Base-by-base conservation (phyloP, 148 eudicot species). In the Fagopyrum esculentum region DNA sequence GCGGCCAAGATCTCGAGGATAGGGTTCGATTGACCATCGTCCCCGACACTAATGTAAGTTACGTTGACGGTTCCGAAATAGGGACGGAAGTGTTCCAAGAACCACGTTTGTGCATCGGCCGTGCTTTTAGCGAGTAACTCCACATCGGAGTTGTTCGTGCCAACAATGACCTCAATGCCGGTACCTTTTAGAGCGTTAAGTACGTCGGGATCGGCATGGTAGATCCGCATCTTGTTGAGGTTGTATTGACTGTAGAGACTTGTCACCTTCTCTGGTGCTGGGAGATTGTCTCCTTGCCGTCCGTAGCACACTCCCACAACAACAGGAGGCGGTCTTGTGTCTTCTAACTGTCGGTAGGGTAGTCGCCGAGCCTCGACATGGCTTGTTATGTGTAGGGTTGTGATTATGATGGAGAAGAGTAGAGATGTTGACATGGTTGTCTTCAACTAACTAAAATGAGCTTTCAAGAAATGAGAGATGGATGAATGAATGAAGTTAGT, bases 181-280 rank as follows among this genome's bases (percentile, higher is more conserved):
- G 86, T 82, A 7, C 85, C 88, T 40, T 78, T 44, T 6, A 89
- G 82, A 60, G 90, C 93, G 15, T 82, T 78, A 2, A 89, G 88
- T 5, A 84, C 82, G 0, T 75, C 76, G 0, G 78, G 85, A 43
- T 84, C 81, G 2, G 89, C 91, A 52, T 87, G 81, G 71, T 75
- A 89, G 46, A 89, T 76, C 44, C 91, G 82, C 74, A 87, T 74
- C 22, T 79, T 80, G 13, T 22, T 0, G 57, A 89, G 73, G 11
- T 74, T 59, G 59, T 49, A 3, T 61, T 9, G 61, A 22, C 84
- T 73, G 63, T 77, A 81, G 8, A 87, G 88, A 12, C 50, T 49
- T 7, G 87, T 64, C 5, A 86, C 85, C 4, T 84, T 82, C 1
- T 48, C 13, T 6, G 91, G 80, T 3, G 85, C 6, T 15, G 89